Evolutionary conservation across 768 basidiomycete genomes (phyloP).

Genomic region (Leccinum ochraceum): DNA sequence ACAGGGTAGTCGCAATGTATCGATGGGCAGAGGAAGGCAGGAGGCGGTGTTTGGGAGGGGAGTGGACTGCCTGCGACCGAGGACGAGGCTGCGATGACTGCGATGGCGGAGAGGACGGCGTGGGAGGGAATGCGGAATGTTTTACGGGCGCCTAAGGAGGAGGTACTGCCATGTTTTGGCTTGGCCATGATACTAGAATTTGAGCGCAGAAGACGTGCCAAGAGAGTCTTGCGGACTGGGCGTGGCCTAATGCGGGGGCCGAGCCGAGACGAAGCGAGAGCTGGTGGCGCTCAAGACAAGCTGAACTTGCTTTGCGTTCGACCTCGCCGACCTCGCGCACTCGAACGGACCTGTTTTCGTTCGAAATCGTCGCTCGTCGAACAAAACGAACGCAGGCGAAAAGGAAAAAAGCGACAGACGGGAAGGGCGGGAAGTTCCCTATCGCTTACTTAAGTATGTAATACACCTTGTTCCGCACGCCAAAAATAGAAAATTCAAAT

Average conservation of each 20-base stretch:
- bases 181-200: constrained; percentile 50
- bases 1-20: constrained; percentile 25
- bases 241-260: constrained; percentile 33
- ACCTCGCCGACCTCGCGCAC: neutral
- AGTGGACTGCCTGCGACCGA: constrained; percentile 49
- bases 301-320: neutral
- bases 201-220: constrained; percentile 38
- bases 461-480: constrained; percentile 10
- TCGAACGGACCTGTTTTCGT: neutral
- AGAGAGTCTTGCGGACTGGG: constrained; percentile 36
- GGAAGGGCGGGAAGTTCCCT: constrained; percentile 8
- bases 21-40: constrained; percentile 62
- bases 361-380: neutral
- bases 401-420: constrained; percentile 5
- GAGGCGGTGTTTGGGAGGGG: constrained; percentile 39
- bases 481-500: constrained; percentile 18
- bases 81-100: constrained; percentile 49
- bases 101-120: constrained; percentile 54
- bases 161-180: constrained; percentile 42
- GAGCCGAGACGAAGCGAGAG: constrained; percentile 8
- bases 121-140: constrained; percentile 43
- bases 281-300: neutral
- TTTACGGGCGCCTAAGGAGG: constrained; percentile 3
- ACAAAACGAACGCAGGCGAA: constrained; percentile 1
- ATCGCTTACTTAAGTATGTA: constrained; percentile 24